Base-by-base conservation (phyloP, 2,329 filamentous ascomycete species). In the Colletotrichum eleusines region DNA sequence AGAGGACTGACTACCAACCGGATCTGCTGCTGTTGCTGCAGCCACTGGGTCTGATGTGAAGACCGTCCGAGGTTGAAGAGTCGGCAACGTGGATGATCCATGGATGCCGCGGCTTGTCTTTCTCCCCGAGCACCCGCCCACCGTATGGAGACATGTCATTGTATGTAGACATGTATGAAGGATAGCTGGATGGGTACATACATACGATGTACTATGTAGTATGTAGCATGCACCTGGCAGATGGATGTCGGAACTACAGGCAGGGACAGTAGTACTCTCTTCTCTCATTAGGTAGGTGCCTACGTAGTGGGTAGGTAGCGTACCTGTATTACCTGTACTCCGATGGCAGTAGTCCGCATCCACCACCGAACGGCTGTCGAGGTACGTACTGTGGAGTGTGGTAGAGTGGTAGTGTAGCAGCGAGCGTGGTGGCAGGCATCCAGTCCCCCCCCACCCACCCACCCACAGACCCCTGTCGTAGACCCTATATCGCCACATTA, bases 401-500 rank as follows among this genome's bases (percentile, higher is more conserved):
- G n/a, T n/a, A n/a, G n/a, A n/a, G n/a, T n/a, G n/a, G n/a, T n/a
- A n/a, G n/a, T n/a, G n/a, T n/a, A n/a, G n/a, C n/a, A 6, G 57
- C n/a, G 28, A 44, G 42, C 46, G 44, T 26, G 26, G 31, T 23
- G 26, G 20, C 18, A 44, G 20, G 42, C 42, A 46, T 23, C 26
- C 31, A 3, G 7, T 33, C 31, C 7, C 31, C 3, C 7, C 31
- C 7, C 31, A 33, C 7, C 35, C 35, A 38, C 9, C 31, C 40
- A 57, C 48, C 40, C 28, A 63, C 16, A 11, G 8, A 58, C n/a
- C 66, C 65, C 66, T 65, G 66, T 33, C 51, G 35, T 28, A 35
- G 66, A 69, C 61, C 61, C 66, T 69, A 42, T 63, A 63, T 55
- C 48, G 38, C 18, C 35, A 33, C 7, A 3, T 33, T n/a, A n/a